phyloP scores from a whole-genome alignment of 192 early-diverging fungal genomes.

The Coemansia sp. region DNA sequence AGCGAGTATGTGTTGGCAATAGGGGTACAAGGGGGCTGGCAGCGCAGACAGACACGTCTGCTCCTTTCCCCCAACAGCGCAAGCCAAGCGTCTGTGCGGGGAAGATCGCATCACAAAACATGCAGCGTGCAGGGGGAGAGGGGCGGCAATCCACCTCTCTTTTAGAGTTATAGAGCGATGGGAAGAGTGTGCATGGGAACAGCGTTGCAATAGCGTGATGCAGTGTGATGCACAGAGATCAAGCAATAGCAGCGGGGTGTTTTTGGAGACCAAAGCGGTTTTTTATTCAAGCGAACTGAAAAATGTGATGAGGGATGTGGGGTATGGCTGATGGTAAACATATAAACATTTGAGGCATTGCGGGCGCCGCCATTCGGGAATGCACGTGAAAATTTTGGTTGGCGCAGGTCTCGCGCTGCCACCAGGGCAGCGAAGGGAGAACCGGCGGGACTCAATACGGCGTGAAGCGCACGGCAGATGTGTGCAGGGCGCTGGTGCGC shows the following conservation, averaged over 20 bases:
- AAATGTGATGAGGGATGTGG: neutral
- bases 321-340: conserved; percentile 4
- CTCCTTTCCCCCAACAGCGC: neutral
- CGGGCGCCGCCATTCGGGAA: neutral
- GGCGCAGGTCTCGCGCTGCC: neutral
- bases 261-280: neutral
- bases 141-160: neutral
- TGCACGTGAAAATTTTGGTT: neutral
- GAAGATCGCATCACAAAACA: neutral
- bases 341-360: conserved; percentile 7
- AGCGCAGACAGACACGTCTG: too few species aligned
- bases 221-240: neutral
- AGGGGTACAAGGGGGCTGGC: neutral
- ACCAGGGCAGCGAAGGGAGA: conserved; percentile 1
- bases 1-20: neutral
- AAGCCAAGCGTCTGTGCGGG: conserved; percentile 1
- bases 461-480: conserved; percentile 17
- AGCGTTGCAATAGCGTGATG: neutral
- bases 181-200: conserved; percentile 15
- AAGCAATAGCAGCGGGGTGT: neutral
- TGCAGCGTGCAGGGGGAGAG: neutral
- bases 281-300: neutral
- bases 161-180: conserved; percentile 5
- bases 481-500: conserved; percentile 2
- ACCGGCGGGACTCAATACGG: conserved; percentile 15